Base-by-base conservation (phyloP, 2,329 filamentous ascomycete species). In the Trichoderma arundinaceum region DNA sequence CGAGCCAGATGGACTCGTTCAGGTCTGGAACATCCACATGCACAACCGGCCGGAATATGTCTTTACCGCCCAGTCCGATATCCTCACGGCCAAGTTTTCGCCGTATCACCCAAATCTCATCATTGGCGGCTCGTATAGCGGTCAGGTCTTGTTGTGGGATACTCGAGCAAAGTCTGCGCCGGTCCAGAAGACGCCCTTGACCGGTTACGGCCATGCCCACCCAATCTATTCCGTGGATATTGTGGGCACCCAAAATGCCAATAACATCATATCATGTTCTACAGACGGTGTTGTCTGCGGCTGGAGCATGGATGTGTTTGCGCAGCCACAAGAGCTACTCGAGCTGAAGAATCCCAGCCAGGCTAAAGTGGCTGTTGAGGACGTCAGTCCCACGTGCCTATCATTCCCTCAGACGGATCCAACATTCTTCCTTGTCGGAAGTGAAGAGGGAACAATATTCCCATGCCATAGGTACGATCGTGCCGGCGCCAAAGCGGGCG, bases 231-330 rank as follows among this genome's bases (percentile, higher is more conserved):
- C 91, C 44, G 88, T 99, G 65, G 92, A 95, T 68, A 96, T 99
- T 64, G 92, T 99, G 57, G 95, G 95, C 69, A 99, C 96, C 0
- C 95, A 98, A 75, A 99, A 99, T 76, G 95, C 95, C 66, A 97
- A 97, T 81, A 99, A 98, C 77, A 97, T 99, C 75, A 91, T 99
- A 72, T 97, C 94, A 39, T 94, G 92, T 76, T 97, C 93, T 1
- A 99, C 95, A 0, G 95, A 99, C 74, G 95, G 95, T 63, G 92
- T 96, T 9, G 92, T 98, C 48, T 99, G 95, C 77, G 92, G 94
- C 54, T 99, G 95, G 95, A 94, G 92, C 64, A 92, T 97, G 69
- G 96, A 99, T 77, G 98, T 99, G 88, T 91, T 99, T 67, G 92
- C 94, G 1, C 92, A 97, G 77, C 95, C 95, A 0, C 94, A 98